These are phyloP conservation scores for Venturia aucupariae DNA, from an alignment of 2,329 filamentous ascomycete species.

Conservation along the genomic window DNA sequence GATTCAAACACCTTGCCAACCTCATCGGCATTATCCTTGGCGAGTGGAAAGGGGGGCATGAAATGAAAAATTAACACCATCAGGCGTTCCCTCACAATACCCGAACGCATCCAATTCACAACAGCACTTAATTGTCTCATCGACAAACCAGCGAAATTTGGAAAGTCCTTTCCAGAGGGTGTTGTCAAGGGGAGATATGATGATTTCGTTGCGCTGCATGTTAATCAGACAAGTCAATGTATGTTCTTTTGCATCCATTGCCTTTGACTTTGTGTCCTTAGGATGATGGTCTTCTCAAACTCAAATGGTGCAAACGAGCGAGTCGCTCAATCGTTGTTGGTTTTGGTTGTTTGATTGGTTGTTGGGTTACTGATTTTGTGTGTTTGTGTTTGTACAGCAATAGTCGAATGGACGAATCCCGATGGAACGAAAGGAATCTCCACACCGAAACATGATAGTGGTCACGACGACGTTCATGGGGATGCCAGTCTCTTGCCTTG, in stretches of 20 bases:
- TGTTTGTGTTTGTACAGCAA: too few relatives aligned
- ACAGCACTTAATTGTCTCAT: constrained; percentile 27
- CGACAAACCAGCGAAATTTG: constrained; percentile 21
- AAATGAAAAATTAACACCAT: not conserved
- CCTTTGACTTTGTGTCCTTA: not conserved
- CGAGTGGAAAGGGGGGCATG: too few relatives aligned
- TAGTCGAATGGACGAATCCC: constrained; percentile 2
- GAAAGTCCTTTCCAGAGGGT: constrained; percentile 18
- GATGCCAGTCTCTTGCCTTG: constrained; percentile 9
- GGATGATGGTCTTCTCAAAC: too few relatives aligned
- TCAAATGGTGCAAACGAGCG: too few relatives aligned
- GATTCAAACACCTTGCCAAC: too few relatives aligned
- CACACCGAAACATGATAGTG: not conserved
- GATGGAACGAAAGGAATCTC: not conserved
- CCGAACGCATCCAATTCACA: constrained; percentile 21
- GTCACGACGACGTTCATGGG: constrained; percentile 16
- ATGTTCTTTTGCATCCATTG: not conserved
- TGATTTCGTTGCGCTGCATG: constrained; percentile 13
- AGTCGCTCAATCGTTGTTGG: not conserved
- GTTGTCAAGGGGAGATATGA: constrained; percentile 28
- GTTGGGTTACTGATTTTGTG: not conserved
- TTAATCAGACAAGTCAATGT: constrained; percentile 5
- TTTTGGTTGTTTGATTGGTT: too few relatives aligned
- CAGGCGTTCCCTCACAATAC: not conserved
- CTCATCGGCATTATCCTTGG: too few relatives aligned